Conservation (phyloP, 2,329 filamentous ascomycete species). For the Exophiala mesophila region DNA sequence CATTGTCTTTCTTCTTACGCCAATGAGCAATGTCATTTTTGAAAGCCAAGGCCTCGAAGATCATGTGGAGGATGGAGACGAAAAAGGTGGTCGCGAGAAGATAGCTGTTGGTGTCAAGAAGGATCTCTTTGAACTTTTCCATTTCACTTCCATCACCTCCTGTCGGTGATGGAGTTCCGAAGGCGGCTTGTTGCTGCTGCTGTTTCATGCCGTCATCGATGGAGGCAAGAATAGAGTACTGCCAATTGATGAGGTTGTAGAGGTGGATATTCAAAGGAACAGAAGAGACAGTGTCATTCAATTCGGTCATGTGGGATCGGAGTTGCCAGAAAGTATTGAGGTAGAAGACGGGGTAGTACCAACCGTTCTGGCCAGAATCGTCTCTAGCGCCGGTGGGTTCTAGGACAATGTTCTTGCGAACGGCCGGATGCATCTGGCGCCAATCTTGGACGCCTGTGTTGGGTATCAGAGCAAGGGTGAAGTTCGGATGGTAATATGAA, state of each 20-base stretch:
- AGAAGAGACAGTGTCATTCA: slow-evolving; percentile 83
- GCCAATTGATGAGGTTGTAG: slow-evolving; percentile 78
- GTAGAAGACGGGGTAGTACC: slow-evolving; percentile 89
- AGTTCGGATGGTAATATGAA: slow-evolving; percentile 93
- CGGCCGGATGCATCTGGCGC: slow-evolving; percentile 63
- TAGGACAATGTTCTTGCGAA: slow-evolving; percentile 71
- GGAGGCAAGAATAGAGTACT: slow-evolving; percentile 78
- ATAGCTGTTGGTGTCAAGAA: slow-evolving; percentile 90
- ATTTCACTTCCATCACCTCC: slow-evolving; percentile 89
- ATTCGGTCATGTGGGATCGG: slow-evolving; percentile 78
- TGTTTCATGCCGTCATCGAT: slow-evolving; percentile 86
- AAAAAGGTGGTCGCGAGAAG: slow-evolving; percentile 78
- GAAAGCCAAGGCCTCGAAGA: slow-evolving; percentile 94
- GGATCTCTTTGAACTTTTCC: slow-evolving; percentile 93
- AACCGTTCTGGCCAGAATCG: slow-evolving; percentile 76
- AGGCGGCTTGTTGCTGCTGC: slow-evolving; percentile 70
- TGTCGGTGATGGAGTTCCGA: slow-evolving; percentile 64
- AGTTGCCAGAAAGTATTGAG: slow-evolving; percentile 98
- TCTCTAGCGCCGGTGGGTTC: slow-evolving; percentile 80
- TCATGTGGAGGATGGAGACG: slow-evolving; percentile 83
- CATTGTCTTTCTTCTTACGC: slow-evolving; percentile 99
- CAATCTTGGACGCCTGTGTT: slow-evolving; percentile 68
- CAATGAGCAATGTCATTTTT: slow-evolving; percentile 97
- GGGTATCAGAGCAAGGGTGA: slow-evolving; percentile 81
- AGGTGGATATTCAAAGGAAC: slow-evolving; percentile 80